Evolutionary conservation across 805 yeast genomes (phyloP), one percentile per base, ranked within the genome.

Genomic region (Saccharomyces jurei): DNA sequence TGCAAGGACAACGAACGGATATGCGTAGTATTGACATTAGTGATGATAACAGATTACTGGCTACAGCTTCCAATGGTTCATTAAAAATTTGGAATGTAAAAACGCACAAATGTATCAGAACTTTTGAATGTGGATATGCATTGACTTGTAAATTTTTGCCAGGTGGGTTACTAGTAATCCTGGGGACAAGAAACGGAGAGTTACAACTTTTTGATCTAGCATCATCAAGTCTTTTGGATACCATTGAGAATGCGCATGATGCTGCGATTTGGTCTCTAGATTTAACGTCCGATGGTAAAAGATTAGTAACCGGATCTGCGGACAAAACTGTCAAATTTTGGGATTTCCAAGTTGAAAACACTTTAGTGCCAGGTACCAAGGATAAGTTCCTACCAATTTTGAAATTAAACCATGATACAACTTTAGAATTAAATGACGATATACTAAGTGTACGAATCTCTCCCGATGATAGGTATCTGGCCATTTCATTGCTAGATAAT

Each of bases 241-340:
- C 81, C 28, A 78, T 87, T 9, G 86, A 85, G 54, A 79, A 74
- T 32, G 97, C 96, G 0, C 96, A 89, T 65, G 81, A 78, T 9
- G 84, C 83, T 29, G 88, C 97, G 0, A 81, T 94, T 50, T 94
- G 97, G 97, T 84, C 96, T 1, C 75, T 94, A 61, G 97, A 92
- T 67, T 68, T 94, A 32, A 81, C 92, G 2, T 80, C 86, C 13
- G 96, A 92, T 70, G 99, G 98, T 14, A 85, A 82, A 61, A 77
- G 85, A 0, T 74, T 94, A 50, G 83, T 91, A 0, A 87, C 97
- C 2, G 99, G 97, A 9, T 92, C 97, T 32, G 95, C 96, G 44
- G 99, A 94, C 70, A 91, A 91, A 67, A 73, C 81, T 3, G 86
- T 92, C 46, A 89, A 89, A 67, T 89, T 90, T 67, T 94, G 99